Evolutionary conservation across 2,329 filamentous ascomycete species (phyloP), one percentile per base, ranked within the genome.

Genomic region (Neobulgaria alba): DNA sequence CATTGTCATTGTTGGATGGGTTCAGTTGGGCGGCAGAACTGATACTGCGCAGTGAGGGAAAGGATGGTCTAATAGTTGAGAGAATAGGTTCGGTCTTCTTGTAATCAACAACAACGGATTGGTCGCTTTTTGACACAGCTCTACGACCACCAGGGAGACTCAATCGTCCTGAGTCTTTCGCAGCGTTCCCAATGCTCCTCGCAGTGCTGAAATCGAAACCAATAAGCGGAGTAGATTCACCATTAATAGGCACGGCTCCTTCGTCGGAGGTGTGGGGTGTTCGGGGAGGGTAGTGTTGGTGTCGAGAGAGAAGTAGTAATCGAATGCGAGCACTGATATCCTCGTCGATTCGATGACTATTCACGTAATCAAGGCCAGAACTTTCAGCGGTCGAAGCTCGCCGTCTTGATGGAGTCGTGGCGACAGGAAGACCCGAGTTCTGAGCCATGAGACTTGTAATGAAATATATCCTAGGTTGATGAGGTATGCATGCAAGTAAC

Each of bases 291-390:
- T 39, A 39, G 29, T 42, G 46, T 10, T 43, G 38, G 36, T 57
- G 47, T 23, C 52, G 49, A 20, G 55, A 55, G 15, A 56, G 35
- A 3, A 57, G 36, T 4, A 59, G 49, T 32, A 52, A 55, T 19
- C 54, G 50, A 32, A 59, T 53, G 12, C 55, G 53, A 16, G 50
- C 47, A 18, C 46, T 38, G 26, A 58, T 55, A 36, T 57, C 57
- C 20, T 53, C 52, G 16, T 58, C 54, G 15, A 58, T 49, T 33
- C 42, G 44, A 34, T 36, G 43, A 37, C 39, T 42, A 32, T 35
- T 52, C 10, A 43, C 29, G 33, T 52, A 50, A 19, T 57, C 55
- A 23, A 55, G 46, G 5, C 47, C 47, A 18, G 48, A 49, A 36
- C 45, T 50, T 23, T 37, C 43, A 23, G 41, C 26, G 26, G 48